Percentiles rank a stretch among this genome's conserved stretches.
These are phyloP conservation scores for Thuja plicata DNA, from an alignment of 83 land plant species.

Conservation along the genomic window DNA sequence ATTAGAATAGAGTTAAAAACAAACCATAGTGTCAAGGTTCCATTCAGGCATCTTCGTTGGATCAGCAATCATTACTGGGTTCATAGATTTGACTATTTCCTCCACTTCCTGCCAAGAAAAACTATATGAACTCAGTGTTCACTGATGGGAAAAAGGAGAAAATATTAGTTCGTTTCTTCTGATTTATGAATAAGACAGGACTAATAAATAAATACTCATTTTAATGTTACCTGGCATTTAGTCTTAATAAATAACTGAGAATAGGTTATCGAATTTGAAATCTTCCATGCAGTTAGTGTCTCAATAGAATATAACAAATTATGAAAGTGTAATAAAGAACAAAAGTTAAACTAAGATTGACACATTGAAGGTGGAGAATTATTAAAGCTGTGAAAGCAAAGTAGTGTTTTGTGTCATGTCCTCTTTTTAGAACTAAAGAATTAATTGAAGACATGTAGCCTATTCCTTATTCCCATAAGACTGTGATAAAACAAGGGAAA, in stretches of 20 bases:
- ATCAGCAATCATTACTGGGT: constrained; percentile 84
- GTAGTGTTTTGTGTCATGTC: neutral
- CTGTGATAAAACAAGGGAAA: too few relatives aligned
- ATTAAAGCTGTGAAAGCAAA: neutral
- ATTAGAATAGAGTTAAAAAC: constrained; percentile 10
- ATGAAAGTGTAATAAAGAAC: neutral
- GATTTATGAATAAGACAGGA: neutral
- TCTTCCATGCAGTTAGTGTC: neutral
- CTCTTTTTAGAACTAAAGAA: too few relatives aligned
- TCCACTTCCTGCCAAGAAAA: constrained; percentile 65
- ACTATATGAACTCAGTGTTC: neutral
- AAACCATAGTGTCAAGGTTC: constrained; percentile 9
- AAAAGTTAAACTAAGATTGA: neutral
- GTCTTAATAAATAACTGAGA: neutral
- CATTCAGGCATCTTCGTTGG: constrained; percentile 41
- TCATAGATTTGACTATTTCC: constrained; percentile 57
- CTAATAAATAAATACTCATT: neutral
- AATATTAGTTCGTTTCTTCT: neutral
- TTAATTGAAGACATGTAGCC: too few relatives aligned
- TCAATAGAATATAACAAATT: neutral
- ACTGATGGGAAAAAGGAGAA: neutral
- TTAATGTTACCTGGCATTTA: neutral
- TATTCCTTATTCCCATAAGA: too few relatives aligned
- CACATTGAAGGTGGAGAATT: neutral
- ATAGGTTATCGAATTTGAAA: neutral